phyloP scores from a whole-genome alignment of 305 asterid genomes.

The Fraxinus albicans region DNA sequence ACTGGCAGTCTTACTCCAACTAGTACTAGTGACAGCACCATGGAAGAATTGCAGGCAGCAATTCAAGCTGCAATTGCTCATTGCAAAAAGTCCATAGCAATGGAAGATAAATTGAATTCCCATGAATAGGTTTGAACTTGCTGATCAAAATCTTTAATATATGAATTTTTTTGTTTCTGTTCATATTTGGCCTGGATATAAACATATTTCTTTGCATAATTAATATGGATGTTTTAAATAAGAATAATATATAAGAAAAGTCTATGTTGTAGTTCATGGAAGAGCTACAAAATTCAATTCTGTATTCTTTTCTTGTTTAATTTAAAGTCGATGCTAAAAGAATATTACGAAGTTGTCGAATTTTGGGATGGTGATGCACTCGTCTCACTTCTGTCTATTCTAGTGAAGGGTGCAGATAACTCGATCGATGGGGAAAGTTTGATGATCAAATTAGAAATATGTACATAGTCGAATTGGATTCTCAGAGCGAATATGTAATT shows the following conservation, averaged over 20 bases:
- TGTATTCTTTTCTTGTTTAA: too few relatives aligned
- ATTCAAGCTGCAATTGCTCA: constrained; percentile 80
- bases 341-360: background rate
- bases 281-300: background rate
- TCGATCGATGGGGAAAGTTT: background rate
- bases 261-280: background rate
- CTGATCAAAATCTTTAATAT: background rate
- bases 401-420: background rate
- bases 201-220: background rate
- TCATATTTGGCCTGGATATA: background rate
- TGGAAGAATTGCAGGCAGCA: constrained; percentile 77
- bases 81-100: constrained; percentile 61
- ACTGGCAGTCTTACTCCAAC: constrained; percentile 28
- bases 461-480: background rate
- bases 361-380: background rate
- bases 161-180: background rate
- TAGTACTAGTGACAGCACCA: constrained; percentile 45
- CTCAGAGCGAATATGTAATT: background rate
- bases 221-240: background rate
- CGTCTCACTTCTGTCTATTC: background rate
- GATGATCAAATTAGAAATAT: background rate
- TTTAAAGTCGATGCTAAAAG: background rate
- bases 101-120: constrained; percentile 36
- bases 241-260: too few relatives aligned
- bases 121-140: constrained; percentile 1